Evolutionary conservation across 2,329 filamentous ascomycete species (phyloP).

Genomic region (Byssochlamys sp.): DNA sequence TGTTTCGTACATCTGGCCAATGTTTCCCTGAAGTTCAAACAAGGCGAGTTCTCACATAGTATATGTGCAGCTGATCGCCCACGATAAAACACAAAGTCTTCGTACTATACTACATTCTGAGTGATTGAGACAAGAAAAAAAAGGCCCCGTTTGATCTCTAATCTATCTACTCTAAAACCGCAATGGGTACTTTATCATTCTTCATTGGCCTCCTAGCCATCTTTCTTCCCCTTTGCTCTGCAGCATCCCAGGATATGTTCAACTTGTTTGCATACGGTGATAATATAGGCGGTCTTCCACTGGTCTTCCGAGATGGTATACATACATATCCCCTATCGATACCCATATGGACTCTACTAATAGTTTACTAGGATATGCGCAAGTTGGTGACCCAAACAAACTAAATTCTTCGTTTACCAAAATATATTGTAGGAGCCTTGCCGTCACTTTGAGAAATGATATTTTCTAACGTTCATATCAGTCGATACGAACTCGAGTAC

Average conservation of each 20-base stretch:
- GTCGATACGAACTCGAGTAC: not conserved
- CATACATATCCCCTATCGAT: not conserved
- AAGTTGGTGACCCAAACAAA: not conserved
- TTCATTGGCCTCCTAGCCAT: not conserved
- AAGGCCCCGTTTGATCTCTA: not conserved
- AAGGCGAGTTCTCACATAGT: not conserved
- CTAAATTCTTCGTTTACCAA: not conserved
- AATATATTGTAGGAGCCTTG: not conserved
- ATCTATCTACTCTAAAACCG: not conserved
- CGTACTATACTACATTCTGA: not conserved
- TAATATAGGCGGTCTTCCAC: not conserved
- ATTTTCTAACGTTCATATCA: not conserved
- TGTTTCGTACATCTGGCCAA: not conserved
- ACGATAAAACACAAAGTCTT: not conserved
- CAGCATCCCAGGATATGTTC: not conserved
- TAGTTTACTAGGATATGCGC: not conserved
- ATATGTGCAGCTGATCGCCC: not conserved
- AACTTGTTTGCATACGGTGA: not conserved
- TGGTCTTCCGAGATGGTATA: not conserved
- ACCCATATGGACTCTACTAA: not conserved
- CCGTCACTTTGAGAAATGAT: not conserved
- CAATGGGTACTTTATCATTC: not conserved
- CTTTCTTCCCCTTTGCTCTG: not conserved
- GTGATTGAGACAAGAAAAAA: not conserved
- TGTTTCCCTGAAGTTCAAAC: not conserved